Evolutionary conservation across 495 filamentous ascomycete species (phyloP).

Genomic region (Acidiella bohemica): DNA sequence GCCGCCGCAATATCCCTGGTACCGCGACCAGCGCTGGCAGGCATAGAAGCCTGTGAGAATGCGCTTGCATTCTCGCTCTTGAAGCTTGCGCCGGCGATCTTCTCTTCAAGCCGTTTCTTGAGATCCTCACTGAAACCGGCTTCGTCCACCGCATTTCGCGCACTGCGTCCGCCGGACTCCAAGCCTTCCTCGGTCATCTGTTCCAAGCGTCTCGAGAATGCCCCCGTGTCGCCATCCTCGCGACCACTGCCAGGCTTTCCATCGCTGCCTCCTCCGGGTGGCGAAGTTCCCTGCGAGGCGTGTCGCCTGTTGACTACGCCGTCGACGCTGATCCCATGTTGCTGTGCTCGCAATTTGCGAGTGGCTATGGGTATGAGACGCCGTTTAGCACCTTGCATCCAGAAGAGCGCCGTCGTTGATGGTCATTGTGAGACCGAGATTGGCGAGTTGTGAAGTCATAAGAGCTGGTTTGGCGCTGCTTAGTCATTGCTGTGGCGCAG

Average conservation of each 20-base stretch:
- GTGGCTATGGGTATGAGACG: slow-evolving; percentile 15
- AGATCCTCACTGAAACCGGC: slow-evolving; percentile 81
- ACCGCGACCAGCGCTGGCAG: slow-evolving; percentile 52
- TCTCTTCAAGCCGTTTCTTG: slow-evolving; percentile 58
- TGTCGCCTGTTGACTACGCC: not conserved
- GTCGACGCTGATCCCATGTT: not conserved
- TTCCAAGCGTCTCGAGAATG: slow-evolving; percentile 61
- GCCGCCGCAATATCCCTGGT: slow-evolving; percentile 59
- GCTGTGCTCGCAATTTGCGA: slow-evolving; percentile 23
- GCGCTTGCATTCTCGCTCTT: slow-evolving; percentile 52
- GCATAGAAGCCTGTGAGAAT: slow-evolving; percentile 52
- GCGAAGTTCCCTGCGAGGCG: slow-evolving; percentile 7
- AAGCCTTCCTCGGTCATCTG: slow-evolving; percentile 72
- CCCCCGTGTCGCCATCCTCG: slow-evolving; percentile 28
- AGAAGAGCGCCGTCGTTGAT: slow-evolving; percentile 3
- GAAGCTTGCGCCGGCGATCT: slow-evolving; percentile 58
- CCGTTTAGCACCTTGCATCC: slow-evolving; percentile 10
- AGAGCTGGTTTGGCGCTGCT: no score
- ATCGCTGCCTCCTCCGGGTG: slow-evolving; percentile 8
- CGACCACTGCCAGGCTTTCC: not conserved
- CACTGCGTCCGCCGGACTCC: slow-evolving; percentile 54
- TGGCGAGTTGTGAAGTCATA: no score
- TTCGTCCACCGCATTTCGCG: slow-evolving; percentile 62
- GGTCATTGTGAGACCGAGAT: no score
- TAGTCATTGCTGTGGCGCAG: no score